A percentile compares a stretch with the other conserved stretches of the same genome.
These are phyloP conservation scores for Tubosaeta sp. DNA, from an alignment of 768 basidiomycete species.

Conservation along the genomic window DNA sequence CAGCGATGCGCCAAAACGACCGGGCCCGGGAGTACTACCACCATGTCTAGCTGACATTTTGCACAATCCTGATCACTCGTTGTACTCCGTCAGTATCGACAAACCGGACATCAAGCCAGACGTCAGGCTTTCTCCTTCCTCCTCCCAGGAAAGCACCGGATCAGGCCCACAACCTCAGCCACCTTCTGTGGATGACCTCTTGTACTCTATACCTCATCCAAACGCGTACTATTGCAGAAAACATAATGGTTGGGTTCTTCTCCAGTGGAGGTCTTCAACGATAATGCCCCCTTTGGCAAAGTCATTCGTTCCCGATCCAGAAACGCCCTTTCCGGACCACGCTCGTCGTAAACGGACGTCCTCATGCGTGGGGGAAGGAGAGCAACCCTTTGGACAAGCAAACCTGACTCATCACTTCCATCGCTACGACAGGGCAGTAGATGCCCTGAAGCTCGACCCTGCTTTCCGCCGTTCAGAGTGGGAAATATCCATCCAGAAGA, in stretches of 20 bases:
- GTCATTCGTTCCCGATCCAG: slow-evolving; percentile 42
- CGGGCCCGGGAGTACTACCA: slow-evolving; percentile 68
- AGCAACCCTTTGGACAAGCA: slow-evolving; percentile 39
- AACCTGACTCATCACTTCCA: slow-evolving; percentile 84
- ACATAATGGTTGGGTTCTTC: slow-evolving; percentile 79
- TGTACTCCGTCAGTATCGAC: slow-evolving; percentile 55
- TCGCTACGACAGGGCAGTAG: slow-evolving; percentile 64
- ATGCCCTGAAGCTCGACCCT: slow-evolving; percentile 62
- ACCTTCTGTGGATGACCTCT: slow-evolving; percentile 61
- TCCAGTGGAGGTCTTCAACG: slow-evolving; percentile 63
- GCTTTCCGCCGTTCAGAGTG: slow-evolving; percentile 58
- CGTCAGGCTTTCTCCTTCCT: slow-evolving; percentile 20
- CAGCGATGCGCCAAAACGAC: slow-evolving; percentile 45
- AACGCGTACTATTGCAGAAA: slow-evolving; percentile 79
- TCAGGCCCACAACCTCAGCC: slow-evolving; percentile 18
- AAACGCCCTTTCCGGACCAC: slow-evolving; percentile 53
- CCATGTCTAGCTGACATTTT: slow-evolving; percentile 62
- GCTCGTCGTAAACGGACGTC: slow-evolving; percentile 41
- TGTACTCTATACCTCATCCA: slow-evolving; percentile 72
- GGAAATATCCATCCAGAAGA: slow-evolving; percentile 47
- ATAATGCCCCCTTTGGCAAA: slow-evolving; percentile 57
- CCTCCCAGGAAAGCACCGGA: slow-evolving; percentile 17
- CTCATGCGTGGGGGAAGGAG: slow-evolving; percentile 52
- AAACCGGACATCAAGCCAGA: slow-evolving; percentile 35
- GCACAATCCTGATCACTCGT: slow-evolving; percentile 68